A percentile compares a stretch with the other conserved stretches of the same genome.
phyloP scores from a whole-genome alignment of 2,329 filamentous ascomycete species.

The Xylariaceae sp. region DNA sequence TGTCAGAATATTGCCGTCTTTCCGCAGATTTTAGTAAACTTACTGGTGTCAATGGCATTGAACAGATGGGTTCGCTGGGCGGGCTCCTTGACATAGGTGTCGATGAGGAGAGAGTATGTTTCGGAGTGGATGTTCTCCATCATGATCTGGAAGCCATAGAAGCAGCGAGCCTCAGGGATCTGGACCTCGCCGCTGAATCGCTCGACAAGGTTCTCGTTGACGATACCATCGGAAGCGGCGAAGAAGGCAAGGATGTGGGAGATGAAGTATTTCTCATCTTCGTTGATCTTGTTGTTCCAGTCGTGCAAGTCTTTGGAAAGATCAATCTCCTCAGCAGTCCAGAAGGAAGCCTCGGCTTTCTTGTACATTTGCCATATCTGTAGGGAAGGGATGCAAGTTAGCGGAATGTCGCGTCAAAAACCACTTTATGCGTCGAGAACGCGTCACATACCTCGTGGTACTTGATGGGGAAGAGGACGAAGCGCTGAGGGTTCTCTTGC shows the following conservation, averaged over 20 bases:
- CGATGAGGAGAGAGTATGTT: conserved; percentile 97
- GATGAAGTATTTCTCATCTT: conserved; percentile 97
- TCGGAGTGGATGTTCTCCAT: conserved; percentile 99
- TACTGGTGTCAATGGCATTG: conserved; percentile 97
- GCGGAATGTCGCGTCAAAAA: conserved; percentile 26
- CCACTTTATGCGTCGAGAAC: conserved; percentile 66
- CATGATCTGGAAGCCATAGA: conserved; percentile 99
- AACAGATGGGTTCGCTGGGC: conserved; percentile 92
- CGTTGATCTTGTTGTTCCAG: conserved; percentile 96
- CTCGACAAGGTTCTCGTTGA: conserved; percentile 99
- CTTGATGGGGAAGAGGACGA: conserved; percentile 98
- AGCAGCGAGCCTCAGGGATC: conserved; percentile 96
- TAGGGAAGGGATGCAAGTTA: conserved; percentile 34
- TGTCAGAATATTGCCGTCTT: conserved; percentile 11
- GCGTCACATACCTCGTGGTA: conserved; percentile 87
- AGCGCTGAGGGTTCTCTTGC: conserved; percentile 91
- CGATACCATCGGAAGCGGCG: conserved; percentile 95
- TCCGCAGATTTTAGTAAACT: conserved; percentile 27
- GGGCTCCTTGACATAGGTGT: conserved; percentile 98
- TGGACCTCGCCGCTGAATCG: conserved; percentile 97
- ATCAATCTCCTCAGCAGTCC: conserved; percentile 99
- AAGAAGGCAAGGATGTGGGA: conserved; percentile 99
- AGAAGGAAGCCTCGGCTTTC: conserved; percentile 99
- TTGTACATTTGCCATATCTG: conserved; percentile 99
- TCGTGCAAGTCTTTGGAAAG: conserved; percentile 98